Evolutionary conservation across 306 rosid species (phyloP).

Genomic region (Gynostemma pentaphyllum): DNA sequence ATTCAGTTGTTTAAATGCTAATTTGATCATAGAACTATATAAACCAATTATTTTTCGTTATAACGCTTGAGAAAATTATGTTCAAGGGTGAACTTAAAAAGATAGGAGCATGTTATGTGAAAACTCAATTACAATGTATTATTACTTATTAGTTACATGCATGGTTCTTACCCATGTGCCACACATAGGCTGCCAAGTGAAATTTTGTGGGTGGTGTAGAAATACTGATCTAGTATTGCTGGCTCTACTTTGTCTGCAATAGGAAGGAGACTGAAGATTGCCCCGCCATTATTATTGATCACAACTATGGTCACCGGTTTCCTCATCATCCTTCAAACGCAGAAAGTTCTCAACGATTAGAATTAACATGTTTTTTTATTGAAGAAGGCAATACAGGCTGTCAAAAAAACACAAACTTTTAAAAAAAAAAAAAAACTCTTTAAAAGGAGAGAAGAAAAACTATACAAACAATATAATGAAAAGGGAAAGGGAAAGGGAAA

Average conservation of each 20-base stretch:
- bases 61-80: neutral
- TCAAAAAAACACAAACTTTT: neutral
- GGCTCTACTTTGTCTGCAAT: slow-evolving; percentile 56
- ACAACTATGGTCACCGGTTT: slow-evolving; percentile 81
- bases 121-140: slow-evolving; percentile 1
- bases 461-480: no score
- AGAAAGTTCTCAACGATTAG: neutral
- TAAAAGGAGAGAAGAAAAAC: neutral
- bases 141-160: neutral
- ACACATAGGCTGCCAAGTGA: slow-evolving; percentile 48
- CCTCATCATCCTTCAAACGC: slow-evolving; percentile 50
- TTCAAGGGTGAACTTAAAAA: neutral
- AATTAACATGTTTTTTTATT: neutral
- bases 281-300: slow-evolving; percentile 90
- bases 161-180: slow-evolving; percentile 67
- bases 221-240: slow-evolving; percentile 45
- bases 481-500: neutral
- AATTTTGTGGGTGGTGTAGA: slow-evolving; percentile 73
- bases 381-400: neutral
- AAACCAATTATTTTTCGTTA: neutral
- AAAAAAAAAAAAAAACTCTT: neutral
- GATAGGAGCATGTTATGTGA: neutral
- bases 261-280: slow-evolving; percentile 84
- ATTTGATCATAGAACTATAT: neutral
- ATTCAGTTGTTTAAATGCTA: neutral